Evolutionary conservation across 306 rosid genomes (phyloP), one percentile per base, ranked within the genome.

Genomic region (Cucurbita argyrosperma): DNA sequence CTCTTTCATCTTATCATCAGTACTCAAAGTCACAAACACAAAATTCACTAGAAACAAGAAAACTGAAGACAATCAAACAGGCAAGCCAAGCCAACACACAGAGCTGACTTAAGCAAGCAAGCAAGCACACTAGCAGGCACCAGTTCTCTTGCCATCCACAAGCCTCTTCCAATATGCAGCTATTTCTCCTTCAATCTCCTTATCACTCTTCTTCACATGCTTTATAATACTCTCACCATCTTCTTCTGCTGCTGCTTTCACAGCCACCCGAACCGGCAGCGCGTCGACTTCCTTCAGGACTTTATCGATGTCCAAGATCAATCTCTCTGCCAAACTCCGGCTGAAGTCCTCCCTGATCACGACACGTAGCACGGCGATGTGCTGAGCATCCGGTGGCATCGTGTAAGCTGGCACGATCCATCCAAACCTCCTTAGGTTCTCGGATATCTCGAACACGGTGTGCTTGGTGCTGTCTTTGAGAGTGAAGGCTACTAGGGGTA

Each of bases 321-420:
- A 95, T 54, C 97, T 85, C 78, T 90, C 99, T 0, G 90, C 95
- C 82, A 94, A 84, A 51, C 84, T 8, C 2, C 88, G 81, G 85
- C 90, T 90, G 81, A 94, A 89, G 74, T 94, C 99, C 82, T 94
- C 99, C 81, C 99, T 76, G 59, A 94, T 66, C 71, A 94, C 99
- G 50, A 94, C 96, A 1, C 99, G 78, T 13, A 94, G 90, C 49
- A 94, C 92, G 0, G 95, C 89, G 0, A 93, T 35, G 69, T 87
- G 83, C 54, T 93, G 66, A 0, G 93, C 97, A 1, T 93, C 72
- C 0, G 94, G 74, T 0, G 98, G 97, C 97, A 93, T 90, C 10
- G 92, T 84, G 65, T 93, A 93, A 59, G 98, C 98, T 0, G 98
- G 98, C 78, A 93, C 96, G 15, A 89, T 90, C 97, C 97, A 93